Evolutionary conservation across 2,329 filamentous ascomycete species (phyloP), one percentile per base, ranked within the genome.

Genomic region (Dactylonectria estremocensis): DNA sequence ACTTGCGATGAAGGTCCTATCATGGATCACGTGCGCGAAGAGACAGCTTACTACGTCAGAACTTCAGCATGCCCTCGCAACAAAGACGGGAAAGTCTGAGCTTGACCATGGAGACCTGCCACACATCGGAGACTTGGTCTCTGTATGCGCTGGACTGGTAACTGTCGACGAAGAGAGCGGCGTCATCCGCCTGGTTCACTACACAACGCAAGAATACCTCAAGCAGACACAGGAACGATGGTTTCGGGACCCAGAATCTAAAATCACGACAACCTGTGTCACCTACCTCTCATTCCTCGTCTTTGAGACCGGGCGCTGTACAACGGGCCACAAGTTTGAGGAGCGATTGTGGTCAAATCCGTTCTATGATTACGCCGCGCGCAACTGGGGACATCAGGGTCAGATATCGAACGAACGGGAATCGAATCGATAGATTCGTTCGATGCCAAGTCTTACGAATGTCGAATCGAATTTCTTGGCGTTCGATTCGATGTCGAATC

Each of bases 131-230:
- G 46, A 49, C 13, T 24, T 49, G 46, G 11, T 28, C 5, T 49
- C 20, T 22, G 46, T 24, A 14, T 49, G 46, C 22, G 22, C 46
- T 16, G 22, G 46, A 16, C 7, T 28, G 46, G 46, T 49, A 22
- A 49, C 46, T 3, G 46, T 24, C 6, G 46, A 49, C 5, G 20
- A 49, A 49, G 13, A 28, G 16, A 8, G 46, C 20, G 22, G 22
- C 11, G 24, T 49, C 20, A 49, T 49, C 22, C 46, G 46, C 13
- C 14, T 49, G 22, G 46, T 49, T 7, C 46, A 49, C 46, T 49
- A 28, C 22, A 49, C 46, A 10, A 64, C 61, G 14, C 53, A 64
- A 11, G 53, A 64, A 20, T 64, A 57, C 35, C 56, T 64, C 35
- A 35, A 50, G 4, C 22, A 13, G 24, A 64, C 53, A 3, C 35